Base-by-base conservation (phyloP, 352 stramenopile species). In the Globisporangium emineosum region DNA sequence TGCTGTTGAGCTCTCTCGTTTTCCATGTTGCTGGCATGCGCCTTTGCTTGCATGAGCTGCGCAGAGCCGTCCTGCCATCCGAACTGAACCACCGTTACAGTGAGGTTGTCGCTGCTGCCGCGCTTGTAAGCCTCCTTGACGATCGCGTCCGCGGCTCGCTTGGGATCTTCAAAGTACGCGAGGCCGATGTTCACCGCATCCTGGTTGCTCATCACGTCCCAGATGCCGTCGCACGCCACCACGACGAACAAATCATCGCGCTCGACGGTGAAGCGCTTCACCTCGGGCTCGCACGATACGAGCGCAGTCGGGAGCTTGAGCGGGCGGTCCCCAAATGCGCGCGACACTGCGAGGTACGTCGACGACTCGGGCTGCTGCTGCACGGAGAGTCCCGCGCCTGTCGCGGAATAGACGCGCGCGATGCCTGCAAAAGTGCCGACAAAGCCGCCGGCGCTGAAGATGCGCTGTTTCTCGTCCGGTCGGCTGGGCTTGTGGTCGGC, bases 121-220 rank as follows among this genome's bases (percentile, higher is more conserved):
- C 77, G 78, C 35, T 64, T 69, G 56, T 85, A 88, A 3, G 81
- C 78, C 42, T 73, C 73, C 60, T 80, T 78, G n/a, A 89, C 71
- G 43, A 91, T 72, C 10, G 79, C 79, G 21, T 72, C 61, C 1
- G 78, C 75, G 2, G 79, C 83, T 12, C 62, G 56, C 65, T 85
- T 79, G 9, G 77, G 54, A 32, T 83, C 69, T 10, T 69, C 35
- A 30, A 79, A 77, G 35, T 82, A 69, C 37, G 57, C 33, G 30
- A 84, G 62, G 1, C 65, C 81, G 17, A 89, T 81, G 47, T 75
- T 67, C 27, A 88, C 74, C 0, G 65, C 83, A 15, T 90, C 76
- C 60, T 91, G 73, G 23, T 82, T 82, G 45, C 68, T 87, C 64
- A 91, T 51, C 0, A 84, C 77, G 66, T 89, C 74, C 81, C 76